A percentile compares a stretch with the other conserved stretches of the same genome.
phyloP scores from a whole-genome alignment of 345 rosid species.

The Cardamine resedifolia region DNA sequence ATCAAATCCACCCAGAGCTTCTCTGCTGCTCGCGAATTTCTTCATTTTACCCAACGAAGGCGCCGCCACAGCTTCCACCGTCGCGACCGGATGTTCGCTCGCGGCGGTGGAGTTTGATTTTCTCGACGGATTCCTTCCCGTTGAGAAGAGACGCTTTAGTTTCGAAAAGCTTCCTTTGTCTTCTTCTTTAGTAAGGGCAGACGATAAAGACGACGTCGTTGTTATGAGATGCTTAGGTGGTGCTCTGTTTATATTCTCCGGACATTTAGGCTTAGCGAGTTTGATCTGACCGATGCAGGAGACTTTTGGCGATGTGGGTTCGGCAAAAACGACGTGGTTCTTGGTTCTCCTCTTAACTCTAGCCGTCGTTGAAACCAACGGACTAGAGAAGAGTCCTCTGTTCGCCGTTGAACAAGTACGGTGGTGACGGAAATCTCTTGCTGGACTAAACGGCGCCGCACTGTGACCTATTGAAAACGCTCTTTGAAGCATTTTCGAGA shows the following conservation, averaged over 20 bases:
- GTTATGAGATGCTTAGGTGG: constrained; percentile 14
- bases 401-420: constrained; percentile 24
- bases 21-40: constrained; percentile 70
- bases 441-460: constrained; percentile 60
- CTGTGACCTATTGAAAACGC: constrained; percentile 46
- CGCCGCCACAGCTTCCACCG: neutral
- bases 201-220: neutral
- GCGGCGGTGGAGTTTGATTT: constrained; percentile 32
- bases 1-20: constrained; percentile 52
- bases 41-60: constrained; percentile 58
- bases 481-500: constrained; percentile 61
- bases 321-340: constrained; percentile 44
- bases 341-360: constrained; percentile 42
- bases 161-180: constrained; percentile 30
- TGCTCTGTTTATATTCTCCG: constrained; percentile 28
- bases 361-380: constrained; percentile 56
- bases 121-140: constrained; percentile 11
- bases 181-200: constrained; percentile 22
- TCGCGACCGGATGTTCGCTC: constrained; percentile 35
- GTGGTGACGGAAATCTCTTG: constrained; percentile 39
- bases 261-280: constrained; percentile 28
- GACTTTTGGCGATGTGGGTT: constrained; percentile 86
- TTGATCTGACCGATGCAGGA: constrained; percentile 96
- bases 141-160: constrained; percentile 48
- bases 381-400: constrained; percentile 51